These are phyloP conservation scores for Yamadazyma diddensiae DNA, from an alignment of 1,139 yeast genomes.

Conservation along the genomic window DNA sequence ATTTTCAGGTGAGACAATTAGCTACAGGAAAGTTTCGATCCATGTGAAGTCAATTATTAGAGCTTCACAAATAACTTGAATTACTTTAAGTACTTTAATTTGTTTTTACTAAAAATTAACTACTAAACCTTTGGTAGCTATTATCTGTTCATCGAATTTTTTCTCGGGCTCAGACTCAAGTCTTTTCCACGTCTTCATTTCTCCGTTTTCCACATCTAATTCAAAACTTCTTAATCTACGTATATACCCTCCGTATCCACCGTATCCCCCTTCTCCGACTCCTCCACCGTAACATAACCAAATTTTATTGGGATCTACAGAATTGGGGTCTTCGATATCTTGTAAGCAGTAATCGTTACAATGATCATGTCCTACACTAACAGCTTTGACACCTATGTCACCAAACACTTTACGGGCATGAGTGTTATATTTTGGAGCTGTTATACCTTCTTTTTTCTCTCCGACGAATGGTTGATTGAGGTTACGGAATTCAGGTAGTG, in stretches of 20 bases:
- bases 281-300: conserved; percentile 97
- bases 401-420: conserved; percentile 59
- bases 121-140: conserved; percentile 51
- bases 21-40: too few relatives aligned
- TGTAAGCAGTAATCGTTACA: conserved; percentile 83
- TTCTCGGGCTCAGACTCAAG: conserved; percentile 51
- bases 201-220: conserved; percentile 50
- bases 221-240: conserved; percentile 75
- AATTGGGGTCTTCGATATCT: conserved; percentile 31
- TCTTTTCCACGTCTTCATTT: conserved; percentile 74
- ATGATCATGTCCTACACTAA: conserved; percentile 91
- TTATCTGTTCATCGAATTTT: conserved; percentile 53
- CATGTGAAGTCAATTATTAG: too few relatives aligned
- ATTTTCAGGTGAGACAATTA: too few relatives aligned
- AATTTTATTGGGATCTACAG: conserved; percentile 37
- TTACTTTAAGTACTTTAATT: too few relatives aligned
- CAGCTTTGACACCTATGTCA: conserved; percentile 64
- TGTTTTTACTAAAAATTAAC: conserved; percentile 18
- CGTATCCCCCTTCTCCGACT: conserved; percentile 92
- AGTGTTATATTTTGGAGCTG: conserved; percentile 72
- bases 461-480: conserved; percentile 53
- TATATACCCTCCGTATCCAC: conserved; percentile 81
- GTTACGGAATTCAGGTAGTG: conserved; percentile 76
- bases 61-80: too few relatives aligned
- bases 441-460: conserved; percentile 61